Percentiles rank a stretch among this genome's conserved stretches.
Evolutionary conservation across 208 protist genomes (phyloP).

Genomic region (Trypanosoma caninum): DNA sequence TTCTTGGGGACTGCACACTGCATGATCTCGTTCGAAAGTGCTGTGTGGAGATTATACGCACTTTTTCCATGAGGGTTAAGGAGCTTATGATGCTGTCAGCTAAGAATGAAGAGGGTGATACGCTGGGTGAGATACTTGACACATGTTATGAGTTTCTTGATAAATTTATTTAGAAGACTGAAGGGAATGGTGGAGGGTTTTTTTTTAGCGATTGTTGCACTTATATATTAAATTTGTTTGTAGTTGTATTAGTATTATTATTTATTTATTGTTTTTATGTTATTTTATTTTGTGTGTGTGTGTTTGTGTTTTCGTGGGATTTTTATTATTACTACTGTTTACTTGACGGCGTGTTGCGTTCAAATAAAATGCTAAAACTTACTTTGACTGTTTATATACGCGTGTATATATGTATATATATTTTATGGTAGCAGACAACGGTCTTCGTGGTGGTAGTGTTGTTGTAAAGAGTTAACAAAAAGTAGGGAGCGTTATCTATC

Average conservation of each 20-base stretch:
- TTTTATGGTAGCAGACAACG: too few relatives aligned
- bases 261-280: conserved; percentile 7
- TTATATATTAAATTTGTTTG: neutral
- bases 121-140: conserved; percentile 82
- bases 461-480: too few relatives aligned
- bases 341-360: too few relatives aligned
- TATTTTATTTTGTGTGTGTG: neutral
- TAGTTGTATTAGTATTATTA: neutral
- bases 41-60: conserved; percentile 55
- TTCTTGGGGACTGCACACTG: conserved; percentile 41
- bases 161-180: conserved; percentile 21
- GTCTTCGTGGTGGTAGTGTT: too few relatives aligned
- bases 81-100: conserved; percentile 66
- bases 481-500: too few relatives aligned
- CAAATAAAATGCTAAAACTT: too few relatives aligned
- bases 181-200: neutral
- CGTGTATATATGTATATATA: too few relatives aligned
- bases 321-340: conserved; percentile 20
- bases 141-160: conserved; percentile 84
- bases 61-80: conserved; percentile 66
- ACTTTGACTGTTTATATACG: too few relatives aligned
- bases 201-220: neutral
- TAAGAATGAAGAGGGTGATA: conserved; percentile 76
- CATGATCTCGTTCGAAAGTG: conserved; percentile 56
- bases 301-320: conserved; percentile 7